Percentiles rank a stretch among this genome's conserved stretches.
Evolutionary conservation across 805 yeast genomes (phyloP).

Genomic region (Kuraishia cidri): DNA sequence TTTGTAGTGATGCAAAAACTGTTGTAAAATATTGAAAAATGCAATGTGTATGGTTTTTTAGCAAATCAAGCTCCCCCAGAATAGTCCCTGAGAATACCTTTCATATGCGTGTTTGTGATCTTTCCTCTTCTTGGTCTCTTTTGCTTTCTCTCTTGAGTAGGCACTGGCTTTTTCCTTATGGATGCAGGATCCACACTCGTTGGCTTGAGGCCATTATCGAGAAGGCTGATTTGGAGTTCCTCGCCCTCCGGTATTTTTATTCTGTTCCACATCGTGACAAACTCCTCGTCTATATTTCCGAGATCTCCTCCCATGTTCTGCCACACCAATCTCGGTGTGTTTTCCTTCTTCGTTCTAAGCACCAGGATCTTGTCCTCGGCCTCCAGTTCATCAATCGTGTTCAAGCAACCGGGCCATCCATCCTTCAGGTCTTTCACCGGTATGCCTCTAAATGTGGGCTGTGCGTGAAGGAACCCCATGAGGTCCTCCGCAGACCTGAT

Average conservation of each 20-base stretch:
- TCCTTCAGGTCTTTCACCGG: conserved; percentile 71
- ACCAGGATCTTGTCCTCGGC: conserved; percentile 71
- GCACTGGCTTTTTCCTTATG: conserved; percentile 53
- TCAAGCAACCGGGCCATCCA: conserved; percentile 91
- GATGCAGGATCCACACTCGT: conserved; percentile 97
- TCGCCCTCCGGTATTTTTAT: conserved; percentile 76
- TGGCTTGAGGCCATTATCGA: conserved; percentile 87
- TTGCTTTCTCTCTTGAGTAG: conserved; percentile 61
- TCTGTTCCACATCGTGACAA: conserved; percentile 70
- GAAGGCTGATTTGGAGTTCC: conserved; percentile 69
- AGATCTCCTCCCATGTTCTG: conserved; percentile 61
- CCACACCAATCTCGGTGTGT: conserved; percentile 90
- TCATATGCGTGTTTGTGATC: conserved; percentile 93
- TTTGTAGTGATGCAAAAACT: no score
- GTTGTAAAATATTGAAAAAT: no score
- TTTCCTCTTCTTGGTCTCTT: conserved; percentile 91
- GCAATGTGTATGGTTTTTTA: not conserved
- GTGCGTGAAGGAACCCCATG: conserved; percentile 62
- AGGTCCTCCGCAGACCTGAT: conserved; percentile 77
- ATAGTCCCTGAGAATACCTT: conserved; percentile 89
- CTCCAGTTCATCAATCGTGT: conserved; percentile 73
- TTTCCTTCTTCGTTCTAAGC: conserved; percentile 85
- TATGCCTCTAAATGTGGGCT: conserved; percentile 81
- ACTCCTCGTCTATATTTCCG: conserved; percentile 69
- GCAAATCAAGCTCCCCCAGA: conserved; percentile 21